Evolutionary conservation across 2,329 filamentous ascomycete genomes (phyloP), one percentile per base, ranked within the genome.

Genomic region (Cryphonectria radicalis): DNA sequence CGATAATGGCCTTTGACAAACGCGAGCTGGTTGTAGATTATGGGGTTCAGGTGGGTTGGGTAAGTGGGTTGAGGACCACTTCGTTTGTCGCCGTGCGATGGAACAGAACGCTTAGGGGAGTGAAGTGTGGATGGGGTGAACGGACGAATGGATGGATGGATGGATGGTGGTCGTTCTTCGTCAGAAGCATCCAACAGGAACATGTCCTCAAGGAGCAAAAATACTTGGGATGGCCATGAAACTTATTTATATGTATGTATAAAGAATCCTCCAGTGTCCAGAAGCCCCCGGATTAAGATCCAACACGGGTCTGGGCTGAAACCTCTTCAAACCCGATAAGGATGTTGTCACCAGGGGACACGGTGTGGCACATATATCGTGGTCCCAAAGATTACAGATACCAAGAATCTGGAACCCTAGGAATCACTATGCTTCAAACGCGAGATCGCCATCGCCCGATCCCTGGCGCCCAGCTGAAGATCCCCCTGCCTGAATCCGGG

Each of bases 401-500:
- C 68, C 66, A 62, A 60, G 32, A 25, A 32, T 59, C 28, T 22
- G 17, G 55, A 43, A 59, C 62, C 62, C 60, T 28, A 71, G 63
- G 42, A 63, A 73, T n/a, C 35, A 28, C 70, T 7, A 50, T 50
- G 46, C 46, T 50, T 63, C 63, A 70, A 68, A 70, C 70, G 64
- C 64, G 17, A 72, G 66, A 72, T 73, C 64, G 60, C 62, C 70
- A 35, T 63, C 40, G 59, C 50, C 63, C 32, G 72, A 14, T 53
- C 66, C 72, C 66, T 67, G 62, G 65, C 64, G 8, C 68, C 68
- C 43, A 65, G 53, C 62, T 25, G 62, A 65, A 55, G 59, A 59
- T 53, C 37, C 57, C 40, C 46, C 60, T 46, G 65, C 42, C 55
- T 72, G 72, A 70, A 72, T 66, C 69, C 68, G 67, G 66, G 57